phyloP scores from a whole-genome alignment of 306 rosid genomes.

The Quercus engelmannii region DNA sequence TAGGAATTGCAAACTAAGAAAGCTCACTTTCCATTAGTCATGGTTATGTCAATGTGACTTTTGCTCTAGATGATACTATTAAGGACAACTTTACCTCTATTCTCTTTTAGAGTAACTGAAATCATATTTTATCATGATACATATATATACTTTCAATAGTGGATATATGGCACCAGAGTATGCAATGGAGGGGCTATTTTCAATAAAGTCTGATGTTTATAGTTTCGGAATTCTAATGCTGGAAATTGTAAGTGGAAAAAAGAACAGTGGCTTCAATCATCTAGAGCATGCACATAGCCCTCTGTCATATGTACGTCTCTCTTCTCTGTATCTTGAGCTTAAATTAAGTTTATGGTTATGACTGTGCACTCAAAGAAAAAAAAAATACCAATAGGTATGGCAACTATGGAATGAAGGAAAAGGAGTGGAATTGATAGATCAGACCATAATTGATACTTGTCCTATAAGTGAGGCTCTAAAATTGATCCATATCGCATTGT shows the following conservation, averaged over 20 bases:
- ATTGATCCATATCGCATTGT: slow-evolving; percentile 36
- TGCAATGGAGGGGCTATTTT: slow-evolving; percentile 9
- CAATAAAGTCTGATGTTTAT: slow-evolving; percentile 18
- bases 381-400: slow-evolving; percentile 28
- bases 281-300: not conserved
- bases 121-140: not conserved
- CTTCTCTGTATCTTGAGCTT: not conserved
- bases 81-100: not conserved
- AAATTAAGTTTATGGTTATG: not conserved
- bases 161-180: slow-evolving; percentile 36
- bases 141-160: not conserved
- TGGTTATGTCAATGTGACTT: no score
- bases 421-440: slow-evolving; percentile 20
- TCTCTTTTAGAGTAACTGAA: not conserved
- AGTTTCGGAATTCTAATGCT: slow-evolving; percentile 27
- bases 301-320: slow-evolving; percentile 3
- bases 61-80: not conserved
- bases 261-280: not conserved
- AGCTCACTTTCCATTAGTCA: no score
- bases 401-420: slow-evolving; percentile 26
- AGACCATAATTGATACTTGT: slow-evolving; percentile 1
- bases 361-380: not conserved
- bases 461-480: slow-evolving; percentile 16
- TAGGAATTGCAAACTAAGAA: no score
- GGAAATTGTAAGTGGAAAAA: slow-evolving; percentile 15